A percentile compares a stretch with the other conserved stretches of the same genome.
These are phyloP conservation scores for Colletotrichum siamense DNA, from an alignment of 2,329 filamentous ascomycete species.

Conservation along the genomic window DNA sequence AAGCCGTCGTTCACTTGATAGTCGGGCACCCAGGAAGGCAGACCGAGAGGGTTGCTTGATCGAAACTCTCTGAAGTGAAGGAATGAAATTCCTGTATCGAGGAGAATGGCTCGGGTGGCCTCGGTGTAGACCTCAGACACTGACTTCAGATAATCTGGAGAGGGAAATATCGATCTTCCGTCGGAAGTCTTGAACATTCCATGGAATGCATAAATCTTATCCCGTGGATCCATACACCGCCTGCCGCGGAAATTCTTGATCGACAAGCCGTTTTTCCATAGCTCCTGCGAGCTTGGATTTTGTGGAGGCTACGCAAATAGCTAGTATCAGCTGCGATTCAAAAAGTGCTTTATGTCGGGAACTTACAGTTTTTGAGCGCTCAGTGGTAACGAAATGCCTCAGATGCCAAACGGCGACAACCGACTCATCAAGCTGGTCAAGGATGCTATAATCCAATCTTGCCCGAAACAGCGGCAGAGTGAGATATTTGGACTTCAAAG, in stretches of 20 bases:
- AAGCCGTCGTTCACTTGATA: rapidly evolving
- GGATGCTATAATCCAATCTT: rapidly evolving
- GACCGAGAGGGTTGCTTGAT: not conserved
- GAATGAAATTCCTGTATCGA: not conserved
- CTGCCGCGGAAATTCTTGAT: rapidly evolving
- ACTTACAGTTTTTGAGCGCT: not conserved
- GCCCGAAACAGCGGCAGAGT: not conserved
- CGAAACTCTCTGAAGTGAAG: not conserved
- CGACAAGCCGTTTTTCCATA: not conserved
- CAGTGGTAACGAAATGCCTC: rapidly evolving
- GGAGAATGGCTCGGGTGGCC: rapidly evolving
- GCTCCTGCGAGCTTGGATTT: not conserved
- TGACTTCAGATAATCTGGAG: not conserved
- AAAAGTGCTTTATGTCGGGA: rapidly evolving
- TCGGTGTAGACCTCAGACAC: not conserved
- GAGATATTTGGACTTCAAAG: rapidly evolving
- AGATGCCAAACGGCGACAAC: not conserved
- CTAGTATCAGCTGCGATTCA: rapidly evolving
- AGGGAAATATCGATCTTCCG: not conserved
- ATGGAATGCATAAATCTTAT: not conserved
- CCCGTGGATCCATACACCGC: rapidly evolving
- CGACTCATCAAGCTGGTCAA: rapidly evolving
- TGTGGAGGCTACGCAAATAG: not conserved
- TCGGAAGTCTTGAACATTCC: not conserved
- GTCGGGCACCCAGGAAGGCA: not conserved